These are phyloP conservation scores for Fomitiporia mediterranea DNA, from an alignment of 1,284 basidiomycete genomes.

Conservation along the genomic window DNA sequence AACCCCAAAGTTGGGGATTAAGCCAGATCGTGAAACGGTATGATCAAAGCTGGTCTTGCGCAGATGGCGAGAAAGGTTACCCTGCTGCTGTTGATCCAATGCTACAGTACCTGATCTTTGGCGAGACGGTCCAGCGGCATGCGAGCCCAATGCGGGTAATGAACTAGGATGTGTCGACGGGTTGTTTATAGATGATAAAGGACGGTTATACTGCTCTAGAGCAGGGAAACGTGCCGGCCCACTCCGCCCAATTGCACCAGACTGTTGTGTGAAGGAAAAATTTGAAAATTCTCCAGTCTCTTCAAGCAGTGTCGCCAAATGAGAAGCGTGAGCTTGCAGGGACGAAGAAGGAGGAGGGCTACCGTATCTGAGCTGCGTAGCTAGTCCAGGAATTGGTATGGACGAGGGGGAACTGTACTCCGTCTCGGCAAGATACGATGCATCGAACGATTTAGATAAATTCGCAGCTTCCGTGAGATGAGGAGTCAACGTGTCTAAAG, in stretches of 20 bases:
- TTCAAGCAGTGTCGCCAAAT: constrained; percentile 53
- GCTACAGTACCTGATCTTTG: constrained; percentile 35
- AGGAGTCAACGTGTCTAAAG: constrained; percentile 23
- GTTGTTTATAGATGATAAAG: constrained; percentile 44
- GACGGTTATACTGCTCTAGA: constrained; percentile 35
- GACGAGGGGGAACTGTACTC: constrained; percentile 21
- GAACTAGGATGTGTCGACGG: constrained; percentile 58
- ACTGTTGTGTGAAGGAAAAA: constrained; percentile 4
- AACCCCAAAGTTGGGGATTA: constrained; percentile 52
- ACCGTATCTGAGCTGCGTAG: constrained; percentile 45
- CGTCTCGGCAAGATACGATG: constrained; percentile 10
- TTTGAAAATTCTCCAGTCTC: constrained; percentile 30
- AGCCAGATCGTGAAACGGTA: constrained; percentile 67
- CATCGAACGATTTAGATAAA: constrained; percentile 19
- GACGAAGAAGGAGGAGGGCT: constrained; percentile 40
- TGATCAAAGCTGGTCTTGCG: constrained; percentile 93
- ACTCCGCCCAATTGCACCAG: constrained; percentile 5
- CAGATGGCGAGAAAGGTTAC: constrained; percentile 53
- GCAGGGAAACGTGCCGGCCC: constrained; percentile 31
- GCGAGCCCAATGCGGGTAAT: constrained; percentile 56
- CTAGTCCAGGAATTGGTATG: constrained; percentile 41
- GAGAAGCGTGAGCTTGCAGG: constrained; percentile 37
- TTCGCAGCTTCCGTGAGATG: background rate
- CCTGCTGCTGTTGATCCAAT: constrained; percentile 42
- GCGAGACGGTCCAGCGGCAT: constrained; percentile 39